Evolutionary conservation across 345 rosid genomes (phyloP).

Genomic region (Brassica carinata): DNA sequence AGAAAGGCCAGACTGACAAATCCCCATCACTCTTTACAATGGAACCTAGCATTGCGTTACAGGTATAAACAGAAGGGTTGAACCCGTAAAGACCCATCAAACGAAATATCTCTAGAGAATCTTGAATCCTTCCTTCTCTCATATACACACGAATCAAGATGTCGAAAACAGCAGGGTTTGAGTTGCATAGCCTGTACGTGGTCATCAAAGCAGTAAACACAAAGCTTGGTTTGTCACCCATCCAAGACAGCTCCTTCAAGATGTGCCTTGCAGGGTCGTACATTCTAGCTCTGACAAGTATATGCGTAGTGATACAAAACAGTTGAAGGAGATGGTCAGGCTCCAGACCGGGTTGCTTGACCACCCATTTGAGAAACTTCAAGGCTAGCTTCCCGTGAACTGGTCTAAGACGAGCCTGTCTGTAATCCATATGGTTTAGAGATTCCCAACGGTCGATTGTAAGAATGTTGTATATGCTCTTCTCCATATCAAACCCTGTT

Average conservation of each 20-base stretch:
- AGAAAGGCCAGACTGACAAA: slow-evolving; percentile 66
- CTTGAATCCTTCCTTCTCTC: slow-evolving; percentile 56
- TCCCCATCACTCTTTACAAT: slow-evolving; percentile 52
- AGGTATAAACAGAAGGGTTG: slow-evolving; percentile 69
- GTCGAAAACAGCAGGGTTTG: slow-evolving; percentile 91
- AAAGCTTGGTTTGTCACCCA: slow-evolving; percentile 51
- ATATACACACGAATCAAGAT: slow-evolving; percentile 69
- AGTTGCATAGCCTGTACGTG: slow-evolving; percentile 75
- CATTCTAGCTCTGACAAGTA: slow-evolving; percentile 87
- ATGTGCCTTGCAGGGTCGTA: slow-evolving; percentile 61
- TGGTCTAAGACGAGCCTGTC: slow-evolving; percentile 61
- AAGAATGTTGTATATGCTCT: slow-evolving; percentile 70
- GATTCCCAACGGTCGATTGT: slow-evolving; percentile 90
- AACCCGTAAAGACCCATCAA: slow-evolving; percentile 70
- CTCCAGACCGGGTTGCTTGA: slow-evolving; percentile 72
- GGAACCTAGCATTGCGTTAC: slow-evolving; percentile 64
- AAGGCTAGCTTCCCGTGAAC: slow-evolving; percentile 90
- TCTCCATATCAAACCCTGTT: slow-evolving; percentile 58
- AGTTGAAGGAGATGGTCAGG: slow-evolving; percentile 57
- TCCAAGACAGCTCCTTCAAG: slow-evolving; percentile 54
- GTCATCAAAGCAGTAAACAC: slow-evolving; percentile 70
- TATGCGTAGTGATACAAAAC: slow-evolving; percentile 61
- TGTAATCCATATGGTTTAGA: slow-evolving; percentile 80
- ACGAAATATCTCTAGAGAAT: slow-evolving; percentile 61
- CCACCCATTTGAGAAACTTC: slow-evolving; percentile 75